Base-by-base conservation (phyloP, 306 rosid species). In the Malus sylvestris region DNA sequence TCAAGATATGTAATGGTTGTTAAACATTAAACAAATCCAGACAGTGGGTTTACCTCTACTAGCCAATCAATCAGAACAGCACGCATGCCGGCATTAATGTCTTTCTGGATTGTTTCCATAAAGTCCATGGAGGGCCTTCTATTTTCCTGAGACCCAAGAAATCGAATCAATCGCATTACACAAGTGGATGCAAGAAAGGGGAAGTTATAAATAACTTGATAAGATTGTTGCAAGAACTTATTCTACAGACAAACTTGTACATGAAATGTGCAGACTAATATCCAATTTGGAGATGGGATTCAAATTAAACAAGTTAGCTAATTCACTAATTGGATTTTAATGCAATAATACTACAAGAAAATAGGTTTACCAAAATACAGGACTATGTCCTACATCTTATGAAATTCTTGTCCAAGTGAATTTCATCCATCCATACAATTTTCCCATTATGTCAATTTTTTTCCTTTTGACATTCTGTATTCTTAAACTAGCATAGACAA, bases 41-140 rank as follows among this genome's bases (percentile, higher is more conserved):
- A 64, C 7, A 57, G 57, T 55, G 25, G 20, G 62, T 20, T 81
- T 78, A 78, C 83, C 83, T 66, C 83, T 49, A 83, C 71, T 35
- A 79, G 78, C 80, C 86, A 79, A 79, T 83, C 76, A 81, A 81
- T 66, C 61, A 77, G 51, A 51, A 77, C 30, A 12, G 85, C 79
- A 27, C 81, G 75, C 85, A 81, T 81, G 73, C 75, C 51, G 44
- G 81, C 59, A 67, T 60, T 53, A 29, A 81, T 72, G 45, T 81
- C 81, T 9, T 57, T 81, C 74, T 81, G 85, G 45, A 72, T 55
- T 33, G 42, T 72, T 58, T 72, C 85, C 71, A 81, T 76, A 59
- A 33, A 76, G 66, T 72, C 75, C 23, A 59, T 27, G 13, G 78
- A 72, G 52, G 85, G 81, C 64, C 78, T 72, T 61, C 79, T 66